Evolutionary conservation across 192 early-diverging fungal genomes (phyloP), one percentile per base, ranked within the genome.

Genomic region (Chytriomyces confervae): DNA sequence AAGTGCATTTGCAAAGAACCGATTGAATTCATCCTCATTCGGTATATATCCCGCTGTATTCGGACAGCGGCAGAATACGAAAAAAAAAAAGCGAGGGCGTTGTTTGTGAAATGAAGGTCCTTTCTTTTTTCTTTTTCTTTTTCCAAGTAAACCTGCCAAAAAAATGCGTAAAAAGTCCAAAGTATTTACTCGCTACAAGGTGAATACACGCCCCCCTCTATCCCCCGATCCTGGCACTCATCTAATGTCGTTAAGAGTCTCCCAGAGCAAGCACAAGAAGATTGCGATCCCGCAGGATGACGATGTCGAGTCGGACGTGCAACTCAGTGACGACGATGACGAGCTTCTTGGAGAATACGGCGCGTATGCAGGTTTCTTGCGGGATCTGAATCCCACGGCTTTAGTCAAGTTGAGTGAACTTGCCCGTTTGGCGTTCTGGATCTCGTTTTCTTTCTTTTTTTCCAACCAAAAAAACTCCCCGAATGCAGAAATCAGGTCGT

Each of bases 241-340:
- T 11, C 46, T 16, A 49, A 50, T n/a, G 9, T 24, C 63, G 63
- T 65, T 65, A 11, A 10, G 13, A 7, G 27, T 57, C 18, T n/a
- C 9, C 23, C 50, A 60, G 69, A 57, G 50, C 50, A 70, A 70
- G 36, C 69, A 50, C 69, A 50, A 70, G 51, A 50, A 50, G 50
- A 23, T n/a, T 16, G n/a, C 72, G 16, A 16, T 20, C 61, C 23
- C 61, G 29, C 7, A 61, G 18, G 75, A 76, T 23, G 62, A 76
- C 24, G 86, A 84, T 29, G 82, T 88, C 23, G 86, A 91, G 13
- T 92, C 94, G 70, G 68, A 89, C 50, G 82, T 2, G 36, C 36
- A 84, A 16, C 75, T 94, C 36, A 90, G 86, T 50, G 92, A 94
- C 29, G 89, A 93, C 51, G 94, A 95, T 83, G 72, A 93, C 71